Evolutionary conservation across 176 grass and related monocot genomes (phyloP), one percentile per base, ranked within the genome.

Genomic region (maize (Zea mays)): DNA sequence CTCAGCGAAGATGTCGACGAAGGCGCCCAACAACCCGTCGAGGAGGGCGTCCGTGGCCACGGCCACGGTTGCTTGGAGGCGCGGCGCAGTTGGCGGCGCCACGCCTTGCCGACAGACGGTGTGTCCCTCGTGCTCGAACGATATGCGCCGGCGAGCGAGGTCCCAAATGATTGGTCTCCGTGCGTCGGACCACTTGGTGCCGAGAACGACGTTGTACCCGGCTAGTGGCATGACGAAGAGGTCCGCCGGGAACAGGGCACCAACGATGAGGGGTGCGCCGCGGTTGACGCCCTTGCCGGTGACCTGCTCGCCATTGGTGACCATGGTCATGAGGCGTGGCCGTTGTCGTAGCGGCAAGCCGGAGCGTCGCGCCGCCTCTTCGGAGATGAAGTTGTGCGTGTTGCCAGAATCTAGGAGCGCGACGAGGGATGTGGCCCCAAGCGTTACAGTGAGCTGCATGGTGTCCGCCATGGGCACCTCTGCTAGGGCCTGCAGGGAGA

Each of bases 391-490:
- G 57, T 10, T 8, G 7, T 44, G 43, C 1, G 43, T 44, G 2
- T 1, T 8, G 2, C 43, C 43, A 0, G 43, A 8, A 8, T 44
- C 20, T 1, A 60, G 0, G 20, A 60, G 57, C 2, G 20, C 57
- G 57, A 60, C 2, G n/a, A 60, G 8, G 1, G 7, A 2, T 2
- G 57, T 4, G 3, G 57, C 19, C 3, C 57, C 57, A 2, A 60
- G 20, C 0, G 2, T 0, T 20, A 20, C 20, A 0, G 2, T 7
- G 1, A 59, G 4, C 19, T 27, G 56, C 2, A 42, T 1, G 0
- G 41, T 42, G 41, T 7, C 7, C 6, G 6, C 6, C 6, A 42
- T 42, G 41, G 41, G 41, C 0, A 42, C 6, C 3, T 7, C 41
- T 42, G 41, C 41, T 0, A 42, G 6, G 1, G 41, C 6, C 1